A percentile compares a stretch with the other conserved stretches of the same genome.
Evolutionary conservation across 2,329 filamentous ascomycete species (phyloP).

Genomic region (Paecilomyces niveus): DNA sequence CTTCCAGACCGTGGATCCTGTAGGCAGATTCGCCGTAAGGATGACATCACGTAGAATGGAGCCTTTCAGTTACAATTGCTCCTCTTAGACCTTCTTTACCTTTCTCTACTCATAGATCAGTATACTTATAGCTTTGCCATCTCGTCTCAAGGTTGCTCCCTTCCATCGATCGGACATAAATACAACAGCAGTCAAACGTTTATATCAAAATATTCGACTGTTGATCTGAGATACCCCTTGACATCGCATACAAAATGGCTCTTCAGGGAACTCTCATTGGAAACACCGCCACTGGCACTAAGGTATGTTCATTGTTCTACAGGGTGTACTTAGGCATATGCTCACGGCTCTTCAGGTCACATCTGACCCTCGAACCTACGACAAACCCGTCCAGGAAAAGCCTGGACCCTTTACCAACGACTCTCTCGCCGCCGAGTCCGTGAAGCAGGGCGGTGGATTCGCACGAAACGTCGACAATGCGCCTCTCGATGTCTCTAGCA

Average conservation of each 20-base stretch:
- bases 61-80: neutral
- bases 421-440: conserved; percentile 71
- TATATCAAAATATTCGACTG: neutral
- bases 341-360: conserved; percentile 24
- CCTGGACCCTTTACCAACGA: conserved; percentile 59
- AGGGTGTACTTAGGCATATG: neutral
- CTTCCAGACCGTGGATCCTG: conserved; percentile 3
- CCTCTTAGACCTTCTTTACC: neutral
- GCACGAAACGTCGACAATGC: conserved; percentile 51
- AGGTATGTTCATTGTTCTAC: conserved; percentile 16
- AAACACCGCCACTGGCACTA: conserved; percentile 24
- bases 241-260: conserved; percentile 24
- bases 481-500: conserved; percentile 43
- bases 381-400: conserved; percentile 53
- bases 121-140: conserved; percentile 16
- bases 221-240: neutral
- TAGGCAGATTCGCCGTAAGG: conserved; percentile 15
- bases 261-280: conserved; percentile 32
- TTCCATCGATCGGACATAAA: neutral
- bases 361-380: conserved; percentile 40
- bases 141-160: neutral
- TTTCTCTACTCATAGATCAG: conserved; percentile 1
- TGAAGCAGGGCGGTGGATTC: conserved; percentile 53
- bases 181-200: neutral
- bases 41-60: conserved; percentile 21